Evolutionary conservation across 2,329 filamentous ascomycete species (phyloP), one percentile per base, ranked within the genome.

Genomic region (Didymella sp.): DNA sequence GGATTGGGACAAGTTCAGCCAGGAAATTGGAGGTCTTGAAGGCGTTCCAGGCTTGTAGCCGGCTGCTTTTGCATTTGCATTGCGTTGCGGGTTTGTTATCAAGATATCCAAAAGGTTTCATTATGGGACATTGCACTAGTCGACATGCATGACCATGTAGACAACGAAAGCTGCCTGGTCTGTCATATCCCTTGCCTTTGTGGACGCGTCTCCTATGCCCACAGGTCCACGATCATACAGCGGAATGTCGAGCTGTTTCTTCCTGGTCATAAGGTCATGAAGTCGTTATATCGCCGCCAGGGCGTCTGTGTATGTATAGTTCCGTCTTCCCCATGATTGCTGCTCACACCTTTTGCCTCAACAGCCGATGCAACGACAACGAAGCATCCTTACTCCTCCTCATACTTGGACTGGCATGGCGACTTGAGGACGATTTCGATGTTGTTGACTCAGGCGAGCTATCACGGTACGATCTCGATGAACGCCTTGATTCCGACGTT

Each of bases 1-100:
- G n/a, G 85, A 96, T 72, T 96, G 96, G 77, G 91, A 94, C 60
- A 80, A 84, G 55, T 86, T 96, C 51, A 91, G 91, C 85, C 84
- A 85, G 61, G 87, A 91, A 27, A 85, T 89, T 51, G 87, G 86
- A 15, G 87, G 87, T 0, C 77, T 87, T 68, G 78, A 84, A 54
- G 83, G 82, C 2, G 78, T 87, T 76, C 79, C 82, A 48, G 82
- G 83, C 11, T 66, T 73, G 57, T 64, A 59, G 54, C 30, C 19
- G 31, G 38, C 17, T 27, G 30, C 35, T 24, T 4, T 51, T 57
- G 44, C 38, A 44, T 38, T 51, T 52, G 54, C 49, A 44, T 57
- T 56, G 35, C 35, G 33, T 56, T 43, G 48, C 54, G 48, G 43
- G 25, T 44, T 41, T 45, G 43, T 44, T 52, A 52, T 27, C 25